Evolutionary conservation across 768 basidiomycete genomes (phyloP).

Genomic region (Leccinum longicurvipes): DNA sequence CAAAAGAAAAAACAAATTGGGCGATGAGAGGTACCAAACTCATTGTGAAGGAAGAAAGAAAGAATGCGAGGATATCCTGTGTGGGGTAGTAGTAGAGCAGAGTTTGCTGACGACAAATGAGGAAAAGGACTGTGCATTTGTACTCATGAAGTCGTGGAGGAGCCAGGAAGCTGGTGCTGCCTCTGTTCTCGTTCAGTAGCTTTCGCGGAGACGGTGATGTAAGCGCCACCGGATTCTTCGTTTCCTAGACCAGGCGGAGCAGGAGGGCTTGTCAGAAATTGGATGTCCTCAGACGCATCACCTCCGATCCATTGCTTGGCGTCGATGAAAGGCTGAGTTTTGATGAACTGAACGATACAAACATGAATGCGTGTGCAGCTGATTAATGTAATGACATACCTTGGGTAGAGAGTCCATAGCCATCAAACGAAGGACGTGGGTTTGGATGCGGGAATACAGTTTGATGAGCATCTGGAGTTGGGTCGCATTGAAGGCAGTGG

Average conservation of each 20-base stretch:
- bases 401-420: slow-evolving; percentile 99
- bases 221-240: slow-evolving; percentile 80
- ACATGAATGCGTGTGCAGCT: slow-evolving; percentile 6
- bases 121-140: slow-evolving; percentile 12
- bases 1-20: slow-evolving; percentile 21
- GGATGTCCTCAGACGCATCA: slow-evolving; percentile 63
- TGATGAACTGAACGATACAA: slow-evolving; percentile 64
- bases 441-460: slow-evolving; percentile 94
- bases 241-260: slow-evolving; percentile 66
- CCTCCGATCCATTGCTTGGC: slow-evolving; percentile 79
- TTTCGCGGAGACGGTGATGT: slow-evolving; percentile 81
- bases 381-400: slow-evolving; percentile 39
- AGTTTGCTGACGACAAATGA: slow-evolving; percentile 20
- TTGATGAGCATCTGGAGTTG: slow-evolving; percentile 92
- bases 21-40: slow-evolving; percentile 24
- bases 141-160: slow-evolving; percentile 31
- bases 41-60: slow-evolving; percentile 11
- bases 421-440: slow-evolving; percentile 95
- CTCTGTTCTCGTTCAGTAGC: slow-evolving; percentile 62
- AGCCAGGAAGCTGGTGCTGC: slow-evolving; percentile 23
- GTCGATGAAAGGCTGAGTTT: slow-evolving; percentile 77
- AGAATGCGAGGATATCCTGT: slow-evolving; percentile 28
- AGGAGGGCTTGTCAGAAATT: slow-evolving; percentile 52
- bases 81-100: slow-evolving; percentile 23
- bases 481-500: slow-evolving; percentile 85